phyloP scores from a whole-genome alignment of 2,329 filamentous ascomycete species.

The Trichoderma aggressivum region DNA sequence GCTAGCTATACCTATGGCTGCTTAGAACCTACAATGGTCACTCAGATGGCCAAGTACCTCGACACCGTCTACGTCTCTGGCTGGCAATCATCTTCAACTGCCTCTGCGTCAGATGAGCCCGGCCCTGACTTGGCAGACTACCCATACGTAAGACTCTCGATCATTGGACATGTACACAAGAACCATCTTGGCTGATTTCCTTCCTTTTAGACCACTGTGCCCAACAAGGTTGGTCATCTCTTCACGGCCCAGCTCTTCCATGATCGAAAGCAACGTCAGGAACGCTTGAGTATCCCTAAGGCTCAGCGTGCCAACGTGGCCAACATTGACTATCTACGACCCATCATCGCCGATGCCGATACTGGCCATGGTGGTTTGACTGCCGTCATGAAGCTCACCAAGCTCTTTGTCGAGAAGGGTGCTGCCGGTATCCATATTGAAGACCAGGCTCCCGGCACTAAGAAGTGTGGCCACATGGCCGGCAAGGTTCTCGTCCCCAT shows the following conservation, averaged over 20 bases:
- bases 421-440: slow-evolving; percentile 98
- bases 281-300: slow-evolving; percentile 76
- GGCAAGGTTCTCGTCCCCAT: slow-evolving; percentile 97
- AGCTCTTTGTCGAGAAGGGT: slow-evolving; percentile 94
- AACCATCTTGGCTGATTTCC: background rate
- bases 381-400: slow-evolving; percentile 99
- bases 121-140: slow-evolving; percentile 98
- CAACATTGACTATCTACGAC: slow-evolving; percentile 90
- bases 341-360: slow-evolving; percentile 94
- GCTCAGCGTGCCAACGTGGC: slow-evolving; percentile 67
- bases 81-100: slow-evolving; percentile 97
- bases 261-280: slow-evolving; percentile 97
- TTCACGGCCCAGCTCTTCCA: slow-evolving; percentile 99
- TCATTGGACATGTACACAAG: background rate
- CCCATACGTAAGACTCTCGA: slow-evolving; percentile 64
- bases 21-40: slow-evolving; percentile 96
- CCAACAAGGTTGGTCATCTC: slow-evolving; percentile 95
- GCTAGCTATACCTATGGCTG: slow-evolving; percentile 96
- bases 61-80: slow-evolving; percentile 98
- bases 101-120: slow-evolving; percentile 90
- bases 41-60: slow-evolving; percentile 98
- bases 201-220: slow-evolving; percentile 75
- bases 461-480: slow-evolving; percentile 99
- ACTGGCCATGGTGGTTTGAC: slow-evolving; percentile 96
- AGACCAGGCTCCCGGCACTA: slow-evolving; percentile 95